These are phyloP conservation scores for Gomphus sp. DNA, from an alignment of 1,284 basidiomycete genomes.

Conservation along the genomic window DNA sequence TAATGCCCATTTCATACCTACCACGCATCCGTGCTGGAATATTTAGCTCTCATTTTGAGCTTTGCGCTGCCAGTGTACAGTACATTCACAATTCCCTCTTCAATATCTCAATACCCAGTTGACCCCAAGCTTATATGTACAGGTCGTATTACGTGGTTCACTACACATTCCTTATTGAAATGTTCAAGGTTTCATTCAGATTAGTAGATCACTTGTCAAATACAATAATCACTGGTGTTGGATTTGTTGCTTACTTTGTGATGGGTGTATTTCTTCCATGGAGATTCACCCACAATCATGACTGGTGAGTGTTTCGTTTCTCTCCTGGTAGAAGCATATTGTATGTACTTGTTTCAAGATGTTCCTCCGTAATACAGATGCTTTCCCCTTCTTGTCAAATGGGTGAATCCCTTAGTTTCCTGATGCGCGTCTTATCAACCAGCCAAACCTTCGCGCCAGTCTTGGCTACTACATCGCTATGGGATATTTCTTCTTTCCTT, in stretches of 20 bases:
- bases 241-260: neutral
- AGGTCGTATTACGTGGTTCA: neutral
- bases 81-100: neutral
- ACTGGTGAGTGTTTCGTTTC: slow-evolving; percentile 12
- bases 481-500: slow-evolving; percentile 15
- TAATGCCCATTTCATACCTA: neutral
- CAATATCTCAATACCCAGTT: neutral
- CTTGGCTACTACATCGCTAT: slow-evolving; percentile 3
- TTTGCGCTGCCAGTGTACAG: neutral
- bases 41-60: neutral
- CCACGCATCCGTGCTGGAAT: neutral
- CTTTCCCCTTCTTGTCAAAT: too few relatives aligned
- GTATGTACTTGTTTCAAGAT: too few relatives aligned
- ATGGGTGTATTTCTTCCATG: neutral
- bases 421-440: too few relatives aligned
- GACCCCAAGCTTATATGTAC: neutral
- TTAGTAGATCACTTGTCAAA: neutral
- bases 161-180: neutral
- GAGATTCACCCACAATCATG: neutral
- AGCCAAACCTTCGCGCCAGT: neutral
- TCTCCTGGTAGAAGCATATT: slow-evolving; percentile 11
- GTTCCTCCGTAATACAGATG: too few relatives aligned
- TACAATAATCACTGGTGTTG: neutral
- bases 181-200: too few relatives aligned
- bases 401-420: too few relatives aligned